phyloP scores from a whole-genome alignment of 352 stramenopile species.

The Pythium guiyangense region DNA sequence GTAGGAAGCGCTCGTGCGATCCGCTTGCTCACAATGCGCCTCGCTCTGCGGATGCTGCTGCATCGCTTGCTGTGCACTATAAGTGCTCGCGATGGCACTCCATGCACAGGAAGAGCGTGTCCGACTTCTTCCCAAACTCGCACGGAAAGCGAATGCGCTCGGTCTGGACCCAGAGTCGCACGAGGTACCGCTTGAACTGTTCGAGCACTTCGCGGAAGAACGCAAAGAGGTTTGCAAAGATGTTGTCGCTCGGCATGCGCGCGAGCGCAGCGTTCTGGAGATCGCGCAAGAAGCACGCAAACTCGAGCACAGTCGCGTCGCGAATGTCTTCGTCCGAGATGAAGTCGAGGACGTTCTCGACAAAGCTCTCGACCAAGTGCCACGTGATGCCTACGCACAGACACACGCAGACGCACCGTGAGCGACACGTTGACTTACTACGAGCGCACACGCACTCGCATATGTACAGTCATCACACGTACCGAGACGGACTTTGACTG shows the following conservation, averaged over 20 bases:
- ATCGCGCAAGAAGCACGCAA: conserved; percentile 48
- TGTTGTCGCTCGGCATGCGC: conserved; percentile 34
- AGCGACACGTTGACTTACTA: background rate
- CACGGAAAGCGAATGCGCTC: conserved; percentile 65
- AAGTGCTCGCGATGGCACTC: conserved; percentile 79
- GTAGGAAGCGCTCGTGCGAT: too few relatives aligned
- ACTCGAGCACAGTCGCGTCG: conserved; percentile 55
- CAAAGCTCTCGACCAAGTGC: conserved; percentile 54
- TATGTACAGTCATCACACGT: conserved; percentile 4
- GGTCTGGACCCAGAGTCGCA: conserved; percentile 44
- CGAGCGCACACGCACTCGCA: background rate
- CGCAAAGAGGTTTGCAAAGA: conserved; percentile 50
- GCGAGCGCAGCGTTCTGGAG: conserved; percentile 23
- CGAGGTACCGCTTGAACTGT: conserved; percentile 74
- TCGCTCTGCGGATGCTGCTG: background rate
- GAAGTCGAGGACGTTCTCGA: conserved; percentile 61
- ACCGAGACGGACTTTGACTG: conserved; percentile 48
- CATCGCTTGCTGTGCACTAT: conserved; percentile 16
- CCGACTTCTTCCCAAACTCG: conserved; percentile 79
- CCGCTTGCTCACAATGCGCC: background rate
- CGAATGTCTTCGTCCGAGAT: conserved; percentile 73
- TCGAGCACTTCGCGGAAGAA: conserved; percentile 60
- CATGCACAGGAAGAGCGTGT: conserved; percentile 76
- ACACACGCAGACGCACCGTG: background rate
- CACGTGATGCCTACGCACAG: conserved; percentile 35